Base-by-base conservation (phyloP, 1,284 basidiomycete genomes). In the Irpex rosettiformis region DNA sequence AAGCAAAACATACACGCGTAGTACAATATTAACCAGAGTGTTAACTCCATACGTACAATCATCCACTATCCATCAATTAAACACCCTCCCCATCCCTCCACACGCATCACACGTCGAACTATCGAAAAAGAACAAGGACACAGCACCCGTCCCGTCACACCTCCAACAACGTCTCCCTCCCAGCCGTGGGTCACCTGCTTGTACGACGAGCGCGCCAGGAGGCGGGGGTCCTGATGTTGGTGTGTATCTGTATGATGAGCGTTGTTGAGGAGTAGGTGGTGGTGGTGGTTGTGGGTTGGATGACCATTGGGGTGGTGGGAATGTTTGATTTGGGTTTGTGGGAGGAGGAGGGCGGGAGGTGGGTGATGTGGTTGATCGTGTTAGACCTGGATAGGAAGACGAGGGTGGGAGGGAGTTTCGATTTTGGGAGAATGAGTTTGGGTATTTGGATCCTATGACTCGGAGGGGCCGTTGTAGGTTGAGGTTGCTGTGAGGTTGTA, bases 121-220 rank as follows among this genome's bases (percentile, higher is more conserved):
- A 65, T 86, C 86, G 55, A 90, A 78, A 1, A 88, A 65, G 48
- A 89, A 70, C 55, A 84, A 75, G 29, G 75, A 77, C 33, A 81
- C 69, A 37, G 65, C 72, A 0, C 89, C 89, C 21, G 71, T 69
- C 1, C 89, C 89, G 25, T 75, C 73, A 66, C 89, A 92, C 33
- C 78, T 74, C 81, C 79, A 83, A 68, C 89, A 92, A 59, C 80
- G 58, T 45, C 72, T 65, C 0, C 90, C 89, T 1, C 89, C 89
- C 7, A 91, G 73, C 48, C 88, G 72, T n/a, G 85, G 76, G 67
- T 92, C 89, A 1, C 89, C 89, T 0, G 89, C 79, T 1, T 63
- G 61, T 58, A 85, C 79, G 11, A 88, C 79, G 1, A 79, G 58
- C 10, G 80, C 68, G 5, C 77, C 78, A 0, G 75, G 75, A 1